Percentiles rank a stretch among this genome's conserved stretches.
These are phyloP conservation scores for Trypanosoma lewisi DNA, from an alignment of 208 protist species.

Conservation along the genomic window DNA sequence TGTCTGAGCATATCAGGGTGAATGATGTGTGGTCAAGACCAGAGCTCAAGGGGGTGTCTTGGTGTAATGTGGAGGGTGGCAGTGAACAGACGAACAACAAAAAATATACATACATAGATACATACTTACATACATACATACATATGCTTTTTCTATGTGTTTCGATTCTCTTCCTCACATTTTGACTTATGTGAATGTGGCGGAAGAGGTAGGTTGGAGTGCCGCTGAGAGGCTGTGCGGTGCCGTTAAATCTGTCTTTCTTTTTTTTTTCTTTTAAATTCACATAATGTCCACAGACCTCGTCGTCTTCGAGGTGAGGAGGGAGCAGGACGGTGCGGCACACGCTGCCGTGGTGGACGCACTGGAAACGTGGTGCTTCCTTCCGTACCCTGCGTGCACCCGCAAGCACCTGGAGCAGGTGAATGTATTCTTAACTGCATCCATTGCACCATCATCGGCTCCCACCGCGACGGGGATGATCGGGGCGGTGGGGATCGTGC, in stretches of 20 bases:
- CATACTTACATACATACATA: slow-evolving; percentile 4
- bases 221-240: no score
- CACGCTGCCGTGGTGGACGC: slow-evolving; percentile 5
- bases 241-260: no score
- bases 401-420: slow-evolving; percentile 45
- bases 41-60: no score
- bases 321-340: neutral
- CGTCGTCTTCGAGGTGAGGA: slow-evolving; percentile 14
- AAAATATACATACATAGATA: neutral
- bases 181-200: no score
- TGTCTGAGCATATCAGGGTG: no score
- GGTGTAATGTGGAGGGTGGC: no score
- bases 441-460: neutral
- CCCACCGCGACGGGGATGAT: slow-evolving; percentile 3
- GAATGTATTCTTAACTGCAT: slow-evolving; percentile 43
- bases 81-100: no score
- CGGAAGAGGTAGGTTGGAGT: no score
- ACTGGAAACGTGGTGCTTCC: slow-evolving; percentile 24
- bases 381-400: slow-evolving; percentile 64
- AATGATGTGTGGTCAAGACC: no score
- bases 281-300: neutral
- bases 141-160: no score
- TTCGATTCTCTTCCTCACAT: no score
- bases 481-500: slow-evolving; percentile 67
- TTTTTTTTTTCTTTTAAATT: no score